phyloP scores from a whole-genome alignment of 495 filamentous ascomycete genomes.

The Aspergillus olivimuriae region DNA sequence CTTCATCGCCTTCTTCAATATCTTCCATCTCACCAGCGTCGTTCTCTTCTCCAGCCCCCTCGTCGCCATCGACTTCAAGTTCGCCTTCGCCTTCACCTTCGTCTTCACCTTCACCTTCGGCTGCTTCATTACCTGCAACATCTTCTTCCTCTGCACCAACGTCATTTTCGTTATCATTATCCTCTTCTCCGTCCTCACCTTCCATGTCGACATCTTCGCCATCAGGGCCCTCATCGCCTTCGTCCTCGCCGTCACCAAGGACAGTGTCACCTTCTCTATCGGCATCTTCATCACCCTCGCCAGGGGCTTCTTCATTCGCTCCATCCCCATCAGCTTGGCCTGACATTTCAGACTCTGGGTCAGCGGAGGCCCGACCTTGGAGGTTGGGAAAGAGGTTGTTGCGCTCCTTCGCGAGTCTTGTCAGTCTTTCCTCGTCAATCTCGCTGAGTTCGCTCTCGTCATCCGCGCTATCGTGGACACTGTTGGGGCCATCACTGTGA shows the following conservation, averaged over 20 bases:
- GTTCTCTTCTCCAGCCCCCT: not conserved
- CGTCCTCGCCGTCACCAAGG: constrained; percentile 11
- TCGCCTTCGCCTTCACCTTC: constrained; percentile 13
- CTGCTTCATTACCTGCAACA: constrained; percentile 6
- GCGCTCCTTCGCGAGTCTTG: constrained; percentile 29
- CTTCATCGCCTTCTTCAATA: not conserved
- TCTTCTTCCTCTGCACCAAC: constrained; percentile 20
- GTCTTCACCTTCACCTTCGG: constrained; percentile 11
- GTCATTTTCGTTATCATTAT: constrained; percentile 19
- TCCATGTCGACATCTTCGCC: constrained; percentile 8
- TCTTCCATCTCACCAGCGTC: constrained; percentile 3
- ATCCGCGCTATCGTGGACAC: constrained; percentile 68
- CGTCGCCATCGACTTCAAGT: constrained; percentile 1
- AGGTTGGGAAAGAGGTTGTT: constrained; percentile 35
- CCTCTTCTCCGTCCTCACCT: constrained; percentile 3
- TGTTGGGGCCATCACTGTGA: constrained; percentile 46
- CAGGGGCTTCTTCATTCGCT: constrained; percentile 4
- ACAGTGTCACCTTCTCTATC: constrained; percentile 16
- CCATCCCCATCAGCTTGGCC: constrained; percentile 22
- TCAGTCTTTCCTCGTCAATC: constrained; percentile 46
- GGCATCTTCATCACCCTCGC: constrained; percentile 15
- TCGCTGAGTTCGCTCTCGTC: constrained; percentile 80
- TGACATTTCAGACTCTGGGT: constrained; percentile 24
- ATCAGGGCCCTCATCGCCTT: constrained; percentile 8
- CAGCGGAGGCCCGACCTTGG: constrained; percentile 16